Base-by-base conservation (phyloP, 441 rosid genomes). In the Croton setiger region DNA sequence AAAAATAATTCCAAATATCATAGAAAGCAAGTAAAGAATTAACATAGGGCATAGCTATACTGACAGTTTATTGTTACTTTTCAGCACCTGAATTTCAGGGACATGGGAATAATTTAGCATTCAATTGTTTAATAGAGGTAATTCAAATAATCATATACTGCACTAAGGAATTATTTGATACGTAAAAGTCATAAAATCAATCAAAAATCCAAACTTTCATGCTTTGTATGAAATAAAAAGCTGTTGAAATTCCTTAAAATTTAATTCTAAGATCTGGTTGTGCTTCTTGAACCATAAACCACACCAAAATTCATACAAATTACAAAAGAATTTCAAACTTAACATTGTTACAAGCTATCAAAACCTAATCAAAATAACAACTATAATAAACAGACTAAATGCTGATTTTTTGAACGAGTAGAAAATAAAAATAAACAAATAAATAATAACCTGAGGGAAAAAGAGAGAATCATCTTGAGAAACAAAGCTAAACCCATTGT, bases 381-480 rank as follows among this genome's bases (percentile, higher is more conserved):
- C 41, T 18, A 44, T 7, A 17, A 47, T 4, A 44, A 4, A 39
- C 4, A 56, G 0, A 67, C 36, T 5, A n/a, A n/a, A n/a, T n/a
- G n/a, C n/a, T n/a, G n/a, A n/a, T n/a, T n/a, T n/a, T n/a, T n/a
- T 21, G 41, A 37, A 37, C 4, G 7, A 3, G 41, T 4, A 37
- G 17, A 51, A 39, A 65, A 61, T 41, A 53, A 37, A 45, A 31
- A 51, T 55, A 65, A 31, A 48, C 8, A 48, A 51, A 17, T 62
- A 48, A 7, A 17, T 15, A 31, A 52, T 45, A 72, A 94, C 98
- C 90, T 87, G 76, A 53, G 88, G 73, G 18, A 81, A 66, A 61
- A 91, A 86, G 68, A 81, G 62, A 20, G 62, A 10, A 3, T 45
- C 23, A 33, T 82, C 90, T 20, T 66, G 86, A 65, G 89, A 80